These are phyloP conservation scores for Trichophyton rubrum DNA, from an alignment of 2,329 filamentous ascomycete genomes.

Conservation along the genomic window DNA sequence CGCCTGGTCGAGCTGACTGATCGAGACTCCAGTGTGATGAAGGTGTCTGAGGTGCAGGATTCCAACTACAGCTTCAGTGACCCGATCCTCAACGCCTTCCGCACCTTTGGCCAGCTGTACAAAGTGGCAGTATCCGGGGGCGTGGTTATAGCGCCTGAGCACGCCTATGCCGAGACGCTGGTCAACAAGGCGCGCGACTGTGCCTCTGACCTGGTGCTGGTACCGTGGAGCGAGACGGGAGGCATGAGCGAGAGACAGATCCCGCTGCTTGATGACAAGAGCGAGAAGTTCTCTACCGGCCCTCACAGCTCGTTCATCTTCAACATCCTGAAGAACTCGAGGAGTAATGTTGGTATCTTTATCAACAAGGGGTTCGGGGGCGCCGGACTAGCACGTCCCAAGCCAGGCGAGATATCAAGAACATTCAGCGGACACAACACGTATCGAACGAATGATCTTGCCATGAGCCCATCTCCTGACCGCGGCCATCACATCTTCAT, in stretches of 20 bases:
- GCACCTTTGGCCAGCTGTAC: slow-evolving; percentile 72
- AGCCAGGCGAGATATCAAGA: slow-evolving; percentile 28
- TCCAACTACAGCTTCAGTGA: slow-evolving; percentile 58
- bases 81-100: slow-evolving; percentile 82
- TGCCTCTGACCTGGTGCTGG: slow-evolving; percentile 59
- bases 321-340: slow-evolving; percentile 49
- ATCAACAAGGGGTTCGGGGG: slow-evolving; percentile 58
- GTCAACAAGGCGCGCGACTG: slow-evolving; percentile 57
- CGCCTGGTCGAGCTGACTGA: slow-evolving; percentile 79
- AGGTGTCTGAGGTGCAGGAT: slow-evolving; percentile 70
- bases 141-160: slow-evolving; percentile 65
- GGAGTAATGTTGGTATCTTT: slow-evolving; percentile 62
- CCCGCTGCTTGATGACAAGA: slow-evolving; percentile 40
- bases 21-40: slow-evolving; percentile 90
- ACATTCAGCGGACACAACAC: slow-evolving; percentile 48
- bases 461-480: slow-evolving; percentile 47
- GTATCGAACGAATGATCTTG: slow-evolving; percentile 45
- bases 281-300: slow-evolving; percentile 45
- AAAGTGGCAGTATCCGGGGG: slow-evolving; percentile 72
- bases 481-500: slow-evolving; percentile 74
- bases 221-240: slow-evolving; percentile 83
- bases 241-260: slow-evolving; percentile 54
- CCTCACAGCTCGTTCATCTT: slow-evolving; percentile 64
- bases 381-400: slow-evolving; percentile 18
- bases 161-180: slow-evolving; percentile 67